Percentiles rank a stretch among this genome's conserved stretches.
These are phyloP conservation scores for Pseudogymnoascus pannorum DNA, from an alignment of 2,329 filamentous ascomycete genomes.

Conservation along the genomic window DNA sequence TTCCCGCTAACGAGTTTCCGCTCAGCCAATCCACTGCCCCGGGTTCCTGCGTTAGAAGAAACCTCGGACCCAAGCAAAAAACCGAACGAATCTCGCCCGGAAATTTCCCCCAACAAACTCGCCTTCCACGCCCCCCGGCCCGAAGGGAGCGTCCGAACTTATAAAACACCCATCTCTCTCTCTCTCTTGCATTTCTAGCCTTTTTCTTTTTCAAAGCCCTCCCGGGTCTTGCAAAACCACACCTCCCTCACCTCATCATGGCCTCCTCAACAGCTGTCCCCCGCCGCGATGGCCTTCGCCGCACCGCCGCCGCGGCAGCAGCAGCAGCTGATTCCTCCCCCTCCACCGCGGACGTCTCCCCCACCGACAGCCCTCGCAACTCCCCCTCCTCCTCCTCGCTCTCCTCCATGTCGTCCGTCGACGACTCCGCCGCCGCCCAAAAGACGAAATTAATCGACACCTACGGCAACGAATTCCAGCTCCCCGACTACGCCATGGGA, in stretches of 20 bases:
- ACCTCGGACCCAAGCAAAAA: background rate
- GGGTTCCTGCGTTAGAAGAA: background rate
- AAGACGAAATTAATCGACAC: conserved; percentile 72
- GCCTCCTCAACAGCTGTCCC: conserved; percentile 26
- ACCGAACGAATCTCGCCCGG: background rate
- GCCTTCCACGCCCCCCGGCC: background rate
- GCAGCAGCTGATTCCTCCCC: conserved; percentile 31
- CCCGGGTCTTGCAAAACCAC: too few species aligned
- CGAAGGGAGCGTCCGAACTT: background rate
- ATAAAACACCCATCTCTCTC: too few species aligned
- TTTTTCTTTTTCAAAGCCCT: background rate
- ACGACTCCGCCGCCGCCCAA: conserved; percentile 39
- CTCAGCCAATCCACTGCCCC: background rate
- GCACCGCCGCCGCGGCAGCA: conserved; percentile 24
- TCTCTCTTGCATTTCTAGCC: background rate
- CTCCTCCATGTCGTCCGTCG: conserved; percentile 73
- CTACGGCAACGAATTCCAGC: conserved; percentile 88
- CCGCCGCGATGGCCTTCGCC: conserved; percentile 18
- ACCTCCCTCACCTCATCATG: conserved; percentile 18
- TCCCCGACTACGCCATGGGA: conserved; percentile 96
- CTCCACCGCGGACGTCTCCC: conserved; percentile 50
- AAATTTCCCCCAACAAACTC: conserved; percentile 1
- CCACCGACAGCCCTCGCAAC: conserved; percentile 50
- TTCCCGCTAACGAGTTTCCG: background rate
- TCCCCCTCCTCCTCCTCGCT: conserved; percentile 83